Evolutionary conservation across 2,329 filamentous ascomycete genomes (phyloP).

Genomic region (Malbranchea zuffiana): DNA sequence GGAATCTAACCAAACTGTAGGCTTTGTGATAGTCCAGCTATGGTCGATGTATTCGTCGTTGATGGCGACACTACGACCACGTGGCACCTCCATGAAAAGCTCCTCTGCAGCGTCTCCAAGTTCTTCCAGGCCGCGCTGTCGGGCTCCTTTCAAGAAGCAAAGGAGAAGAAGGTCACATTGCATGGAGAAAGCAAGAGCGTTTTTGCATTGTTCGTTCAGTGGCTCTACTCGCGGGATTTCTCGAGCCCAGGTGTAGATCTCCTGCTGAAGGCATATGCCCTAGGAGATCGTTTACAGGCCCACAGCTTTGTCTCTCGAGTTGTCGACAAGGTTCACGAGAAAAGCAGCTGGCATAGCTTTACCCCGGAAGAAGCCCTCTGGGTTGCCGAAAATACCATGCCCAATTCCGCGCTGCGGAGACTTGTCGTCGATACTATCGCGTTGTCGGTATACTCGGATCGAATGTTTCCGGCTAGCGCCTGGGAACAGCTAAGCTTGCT

Average conservation of each 20-base stretch:
- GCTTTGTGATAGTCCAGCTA: conserved; percentile 4
- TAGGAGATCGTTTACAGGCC: conserved; percentile 10
- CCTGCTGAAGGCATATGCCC: conserved; percentile 7
- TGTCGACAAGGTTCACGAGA: conserved; percentile 9
- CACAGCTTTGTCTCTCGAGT: conserved; percentile 1
- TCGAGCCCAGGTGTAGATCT: neutral
- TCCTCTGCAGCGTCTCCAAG: conserved; percentile 6
- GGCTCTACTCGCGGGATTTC: conserved; percentile 12
- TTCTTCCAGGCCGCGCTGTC: conserved; percentile 7
- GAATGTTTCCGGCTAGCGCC: neutral
- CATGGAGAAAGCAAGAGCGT: conserved; percentile 8
- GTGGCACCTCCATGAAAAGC: conserved; percentile 10
- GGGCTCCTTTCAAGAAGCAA: conserved; percentile 8
- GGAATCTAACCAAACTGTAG: conserved; percentile 3
- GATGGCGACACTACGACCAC: conserved; percentile 1
- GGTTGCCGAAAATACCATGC: conserved; percentile 8
- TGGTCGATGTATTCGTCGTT: conserved; percentile 11
- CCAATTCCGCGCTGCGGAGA: conserved; percentile 5
- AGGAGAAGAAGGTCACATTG: conserved; percentile 6
- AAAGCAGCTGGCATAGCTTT: conserved; percentile 2
- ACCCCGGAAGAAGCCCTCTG: conserved; percentile 8
- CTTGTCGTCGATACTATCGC: conserved; percentile 12
- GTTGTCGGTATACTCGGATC: conserved; percentile 4
- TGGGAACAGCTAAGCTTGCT: conserved; percentile 7
- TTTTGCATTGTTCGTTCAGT: conserved; percentile 13